phyloP scores from a whole-genome alignment of 805 yeast species.

The Suhomyces canberraensis region DNA sequence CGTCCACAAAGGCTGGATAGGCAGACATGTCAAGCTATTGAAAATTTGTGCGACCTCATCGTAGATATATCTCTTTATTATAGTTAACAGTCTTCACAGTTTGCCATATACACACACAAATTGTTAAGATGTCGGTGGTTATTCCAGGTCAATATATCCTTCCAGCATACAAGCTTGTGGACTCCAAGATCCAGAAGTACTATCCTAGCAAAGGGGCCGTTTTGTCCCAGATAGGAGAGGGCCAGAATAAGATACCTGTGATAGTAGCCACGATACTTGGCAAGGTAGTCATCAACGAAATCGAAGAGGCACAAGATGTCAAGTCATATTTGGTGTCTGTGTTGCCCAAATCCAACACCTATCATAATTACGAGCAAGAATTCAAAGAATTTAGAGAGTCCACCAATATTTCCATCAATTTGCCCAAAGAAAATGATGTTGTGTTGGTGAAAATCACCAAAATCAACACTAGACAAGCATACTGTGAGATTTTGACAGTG shows the following conservation, averaged over 20 bases:
- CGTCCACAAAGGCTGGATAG: slow-evolving; percentile 44
- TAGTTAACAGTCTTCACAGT: neutral
- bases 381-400: slow-evolving; percentile 9
- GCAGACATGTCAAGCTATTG: neutral
- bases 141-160: slow-evolving; percentile 77
- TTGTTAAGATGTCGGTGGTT: slow-evolving; percentile 10
- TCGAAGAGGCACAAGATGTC: slow-evolving; percentile 11
- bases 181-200: slow-evolving; percentile 39
- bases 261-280: slow-evolving; percentile 65
- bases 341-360: slow-evolving; percentile 24
- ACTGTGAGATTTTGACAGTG: slow-evolving; percentile 67
- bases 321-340: slow-evolving; percentile 30
- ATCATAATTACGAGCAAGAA: slow-evolving; percentile 22
- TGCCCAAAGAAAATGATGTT: slow-evolving; percentile 82
- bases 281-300: slow-evolving; percentile 35
- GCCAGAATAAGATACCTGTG: slow-evolving; percentile 36
- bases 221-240: slow-evolving; percentile 42
- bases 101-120: neutral
- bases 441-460: slow-evolving; percentile 75
- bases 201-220: slow-evolving; percentile 66
- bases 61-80: no score
- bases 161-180: slow-evolving; percentile 45
- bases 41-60: neutral
- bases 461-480: slow-evolving; percentile 66
- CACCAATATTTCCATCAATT: slow-evolving; percentile 37